Conservation (phyloP, 768 basidiomycete genomes). For the Hygrocybe punicea region DNA sequence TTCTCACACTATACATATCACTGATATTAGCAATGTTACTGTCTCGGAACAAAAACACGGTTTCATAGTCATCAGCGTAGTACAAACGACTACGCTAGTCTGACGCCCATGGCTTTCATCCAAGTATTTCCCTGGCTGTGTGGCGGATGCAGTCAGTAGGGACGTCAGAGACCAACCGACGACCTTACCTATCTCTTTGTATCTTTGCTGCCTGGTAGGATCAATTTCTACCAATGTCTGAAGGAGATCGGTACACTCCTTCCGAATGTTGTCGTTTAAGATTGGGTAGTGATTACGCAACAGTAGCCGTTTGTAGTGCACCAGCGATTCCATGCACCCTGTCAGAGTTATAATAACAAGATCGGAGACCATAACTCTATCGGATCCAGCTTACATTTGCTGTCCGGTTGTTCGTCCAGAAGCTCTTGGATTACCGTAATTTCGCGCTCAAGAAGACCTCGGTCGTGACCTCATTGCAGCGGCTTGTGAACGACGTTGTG, state of each 20-base stretch:
- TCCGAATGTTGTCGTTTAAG: conserved; percentile 35
- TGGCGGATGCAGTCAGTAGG: not conserved
- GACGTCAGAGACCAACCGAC: not conserved
- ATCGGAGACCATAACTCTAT: not conserved
- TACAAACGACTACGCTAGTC: no score
- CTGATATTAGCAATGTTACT: no score
- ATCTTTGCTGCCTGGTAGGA: conserved; percentile 60
- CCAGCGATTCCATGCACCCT: conserved; percentile 96
- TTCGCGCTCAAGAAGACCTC: conserved; percentile 63
- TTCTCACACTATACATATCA: no score
- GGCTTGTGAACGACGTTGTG: not conserved
- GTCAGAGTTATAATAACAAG: not conserved
- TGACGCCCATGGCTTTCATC: no score
- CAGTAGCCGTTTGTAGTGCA: conserved; percentile 76
- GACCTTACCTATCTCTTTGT: conserved; percentile 58
- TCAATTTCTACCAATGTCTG: conserved; percentile 61
- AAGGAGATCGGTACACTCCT: conserved; percentile 52
- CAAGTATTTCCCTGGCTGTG: not conserved
- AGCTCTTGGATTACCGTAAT: conserved; percentile 78
- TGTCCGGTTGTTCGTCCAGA: conserved; percentile 83
- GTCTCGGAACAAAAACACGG: no score
- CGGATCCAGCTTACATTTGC: conserved; percentile 65
- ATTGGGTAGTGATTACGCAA: conserved; percentile 43
- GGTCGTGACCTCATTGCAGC: conserved; percentile 50
- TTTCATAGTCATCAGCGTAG: no score